These are phyloP conservation scores for Trichoderma sp. DNA, from an alignment of 2,329 filamentous ascomycete genomes.

Conservation along the genomic window DNA sequence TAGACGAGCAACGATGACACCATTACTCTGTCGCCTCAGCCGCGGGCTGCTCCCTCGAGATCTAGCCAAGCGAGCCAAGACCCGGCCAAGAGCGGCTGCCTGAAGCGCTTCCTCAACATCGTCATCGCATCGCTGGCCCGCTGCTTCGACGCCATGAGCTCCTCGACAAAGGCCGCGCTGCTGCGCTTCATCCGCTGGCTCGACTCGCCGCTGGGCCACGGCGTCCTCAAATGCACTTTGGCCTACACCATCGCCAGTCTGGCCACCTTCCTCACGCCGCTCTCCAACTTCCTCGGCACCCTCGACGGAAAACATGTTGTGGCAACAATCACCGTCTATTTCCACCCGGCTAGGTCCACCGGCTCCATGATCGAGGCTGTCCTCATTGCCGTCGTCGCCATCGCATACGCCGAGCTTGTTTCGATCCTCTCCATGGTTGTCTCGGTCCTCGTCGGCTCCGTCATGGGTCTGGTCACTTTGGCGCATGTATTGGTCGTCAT, in stretches of 20 bases:
- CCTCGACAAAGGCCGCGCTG: not conserved
- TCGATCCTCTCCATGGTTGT: slow-evolving; percentile 80
- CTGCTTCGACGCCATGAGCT: slow-evolving; percentile 11
- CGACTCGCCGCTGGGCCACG: slow-evolving; percentile 66
- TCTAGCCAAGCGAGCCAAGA: not conserved
- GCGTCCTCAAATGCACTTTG: slow-evolving; percentile 80
- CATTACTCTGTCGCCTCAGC: slow-evolving; percentile 10
- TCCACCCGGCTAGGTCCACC: slow-evolving; percentile 77
- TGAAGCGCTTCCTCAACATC: slow-evolving; percentile 5
- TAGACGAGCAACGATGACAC: slow-evolving; percentile 13
- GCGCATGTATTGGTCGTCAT: slow-evolving; percentile 75
- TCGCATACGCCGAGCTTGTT: slow-evolving; percentile 64
- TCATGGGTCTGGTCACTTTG: slow-evolving; percentile 61
- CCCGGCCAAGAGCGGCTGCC: not conserved
- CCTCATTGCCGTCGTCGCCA: slow-evolving; percentile 69
- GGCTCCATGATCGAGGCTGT: slow-evolving; percentile 85
- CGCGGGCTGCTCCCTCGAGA: not conserved
- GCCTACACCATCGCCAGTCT: slow-evolving; percentile 80
- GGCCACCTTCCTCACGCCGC: slow-evolving; percentile 71
- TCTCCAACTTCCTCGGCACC: slow-evolving; percentile 70
- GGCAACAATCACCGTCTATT: slow-evolving; percentile 86
- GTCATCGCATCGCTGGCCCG: slow-evolving; percentile 3
- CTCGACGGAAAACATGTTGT: slow-evolving; percentile 89
- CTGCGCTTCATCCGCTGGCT: slow-evolving; percentile 45
- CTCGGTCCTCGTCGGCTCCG: slow-evolving; percentile 69